These are phyloP conservation scores for Neckera pumila DNA, from an alignment of 225 moss, liverwort and hornwort species.

Conservation along the genomic window DNA sequence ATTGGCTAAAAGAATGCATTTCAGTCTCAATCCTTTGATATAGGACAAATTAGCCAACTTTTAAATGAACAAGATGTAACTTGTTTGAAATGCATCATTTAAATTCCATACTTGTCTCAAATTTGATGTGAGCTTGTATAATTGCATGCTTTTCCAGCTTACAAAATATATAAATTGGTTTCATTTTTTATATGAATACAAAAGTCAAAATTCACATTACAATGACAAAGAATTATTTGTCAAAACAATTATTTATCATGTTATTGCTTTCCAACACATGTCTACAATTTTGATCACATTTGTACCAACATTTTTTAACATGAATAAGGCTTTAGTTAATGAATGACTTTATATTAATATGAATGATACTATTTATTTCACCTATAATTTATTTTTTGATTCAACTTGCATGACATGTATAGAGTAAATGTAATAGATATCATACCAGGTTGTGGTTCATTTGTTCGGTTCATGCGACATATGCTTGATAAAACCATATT, in stretches of 20 bases:
- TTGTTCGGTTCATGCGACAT: neutral
- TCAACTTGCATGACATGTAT: too few relatives aligned
- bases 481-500: neutral
- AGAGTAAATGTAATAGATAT: neutral
- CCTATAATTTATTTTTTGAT: neutral
- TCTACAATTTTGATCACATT: neutral
- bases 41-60: neutral
- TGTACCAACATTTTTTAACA: neutral
- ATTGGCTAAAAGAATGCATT: neutral
- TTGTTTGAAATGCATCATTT: neutral
- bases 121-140: neutral
- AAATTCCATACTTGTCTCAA: neutral
- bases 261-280: neutral
- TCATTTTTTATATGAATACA: too few relatives aligned
- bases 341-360: neutral
- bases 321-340: neutral
- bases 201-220: neutral
- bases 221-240: neutral
- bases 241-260: accelerated
- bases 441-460: neutral
- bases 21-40: neutral
- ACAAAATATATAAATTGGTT: neutral
- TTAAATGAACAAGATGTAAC: neutral
- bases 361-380: neutral
- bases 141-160: accelerated